phyloP scores from a whole-genome alignment of 2,329 filamentous ascomycete genomes.

The Passalora sequoiae region DNA sequence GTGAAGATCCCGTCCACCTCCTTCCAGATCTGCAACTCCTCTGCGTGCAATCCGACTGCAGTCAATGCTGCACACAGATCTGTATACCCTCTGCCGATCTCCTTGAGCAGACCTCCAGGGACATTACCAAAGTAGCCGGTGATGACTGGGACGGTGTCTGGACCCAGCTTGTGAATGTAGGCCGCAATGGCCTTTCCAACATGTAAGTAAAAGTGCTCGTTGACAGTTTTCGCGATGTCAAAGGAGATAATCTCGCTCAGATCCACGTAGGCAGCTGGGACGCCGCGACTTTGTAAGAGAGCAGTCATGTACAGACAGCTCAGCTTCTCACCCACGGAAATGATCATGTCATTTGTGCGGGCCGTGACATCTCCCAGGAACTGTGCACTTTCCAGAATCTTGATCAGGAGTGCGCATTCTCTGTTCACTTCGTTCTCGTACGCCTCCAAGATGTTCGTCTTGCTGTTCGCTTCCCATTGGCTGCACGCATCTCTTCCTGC shows the following conservation, averaged over 20 bases:
- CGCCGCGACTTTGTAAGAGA: constrained; percentile 71
- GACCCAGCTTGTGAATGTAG: constrained; percentile 40
- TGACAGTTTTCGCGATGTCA: constrained; percentile 37
- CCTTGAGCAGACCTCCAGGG: constrained; percentile 82
- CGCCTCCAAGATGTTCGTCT: constrained; percentile 42
- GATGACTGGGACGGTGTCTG: constrained; percentile 46
- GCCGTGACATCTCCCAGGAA: constrained; percentile 49
- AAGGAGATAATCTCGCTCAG: constrained; percentile 75
- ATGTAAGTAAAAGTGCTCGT: constrained; percentile 45
- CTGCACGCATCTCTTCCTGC: constrained; percentile 54
- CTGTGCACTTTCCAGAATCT: constrained; percentile 63
- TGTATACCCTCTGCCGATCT: constrained; percentile 92
- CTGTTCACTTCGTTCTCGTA: constrained; percentile 64
- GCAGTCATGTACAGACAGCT: constrained; percentile 89
- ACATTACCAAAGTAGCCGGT: constrained; percentile 96
- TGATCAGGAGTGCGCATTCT: constrained; percentile 76
- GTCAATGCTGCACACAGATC: constrained; percentile 90
- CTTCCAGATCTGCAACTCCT: constrained; percentile 97
- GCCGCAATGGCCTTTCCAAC: constrained; percentile 40
- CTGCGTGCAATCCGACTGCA: constrained; percentile 78
- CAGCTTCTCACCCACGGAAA: constrained; percentile 93
- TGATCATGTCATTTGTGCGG: constrained; percentile 62
- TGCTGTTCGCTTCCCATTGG: constrained; percentile 17
- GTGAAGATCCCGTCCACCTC: constrained; percentile 95
- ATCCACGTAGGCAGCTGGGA: constrained; percentile 86